Evolutionary conservation across 768 basidiomycete genomes (phyloP).

Genomic region (Pleurotus ostreatus): DNA sequence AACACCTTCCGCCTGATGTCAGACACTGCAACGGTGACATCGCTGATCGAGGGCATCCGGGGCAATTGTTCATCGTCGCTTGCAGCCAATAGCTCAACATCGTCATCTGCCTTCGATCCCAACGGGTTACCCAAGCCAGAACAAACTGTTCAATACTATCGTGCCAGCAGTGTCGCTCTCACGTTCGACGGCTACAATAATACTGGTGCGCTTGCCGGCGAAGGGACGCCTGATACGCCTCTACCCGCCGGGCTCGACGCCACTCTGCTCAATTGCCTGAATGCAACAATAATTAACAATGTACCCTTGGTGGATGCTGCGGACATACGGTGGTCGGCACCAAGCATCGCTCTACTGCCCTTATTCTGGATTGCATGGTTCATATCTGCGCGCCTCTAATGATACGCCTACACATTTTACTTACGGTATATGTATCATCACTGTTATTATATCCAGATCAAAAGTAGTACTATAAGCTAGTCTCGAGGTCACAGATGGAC

Average conservation of each 20-base stretch:
- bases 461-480: no score
- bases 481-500: no score
- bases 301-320: slow-evolving; percentile 51
- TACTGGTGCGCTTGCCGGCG: slow-evolving; percentile 39
- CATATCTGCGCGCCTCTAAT: not conserved
- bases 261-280: slow-evolving; percentile 52
- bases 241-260: slow-evolving; percentile 50
- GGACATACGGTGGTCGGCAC: slow-evolving; percentile 9
- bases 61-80: slow-evolving; percentile 39
- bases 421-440: no score
- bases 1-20: slow-evolving; percentile 41
- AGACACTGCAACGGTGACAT: slow-evolving; percentile 42
- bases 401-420: not conserved
- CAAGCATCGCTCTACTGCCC: slow-evolving; percentile 18
- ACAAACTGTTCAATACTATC: slow-evolving; percentile 65
- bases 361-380: slow-evolving; percentile 19
- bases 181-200: slow-evolving; percentile 68
- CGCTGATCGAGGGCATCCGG: slow-evolving; percentile 37
- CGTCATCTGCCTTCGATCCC: slow-evolving; percentile 18
- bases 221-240: slow-evolving; percentile 41
- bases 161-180: slow-evolving; percentile 58
- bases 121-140: slow-evolving; percentile 34
- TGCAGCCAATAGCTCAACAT: slow-evolving; percentile 24
- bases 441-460: no score
- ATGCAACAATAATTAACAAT: slow-evolving; percentile 54